Evolutionary conservation across 164 flowering plant genomes (phyloP).

Genomic region (Vitis cinerea): DNA sequence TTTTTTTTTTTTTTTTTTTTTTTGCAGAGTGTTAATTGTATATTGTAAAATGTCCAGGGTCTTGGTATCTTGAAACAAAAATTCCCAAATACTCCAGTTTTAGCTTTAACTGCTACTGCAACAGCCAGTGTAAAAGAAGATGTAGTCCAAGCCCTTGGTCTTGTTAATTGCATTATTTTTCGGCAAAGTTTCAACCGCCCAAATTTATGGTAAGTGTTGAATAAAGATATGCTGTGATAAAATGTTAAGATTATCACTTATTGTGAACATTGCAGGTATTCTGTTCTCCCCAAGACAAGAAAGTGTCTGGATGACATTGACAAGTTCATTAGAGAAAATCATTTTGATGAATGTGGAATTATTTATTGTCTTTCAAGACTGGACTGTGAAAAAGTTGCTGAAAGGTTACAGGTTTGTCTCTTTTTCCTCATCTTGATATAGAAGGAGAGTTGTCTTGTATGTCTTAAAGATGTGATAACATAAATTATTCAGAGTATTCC

Average conservation of each 20-base stretch:
- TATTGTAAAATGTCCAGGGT: slow-evolving; percentile 44
- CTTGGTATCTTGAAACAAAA: slow-evolving; percentile 95
- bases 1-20: too few species aligned
- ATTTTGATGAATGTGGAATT: slow-evolving; percentile 94
- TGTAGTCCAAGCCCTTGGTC: slow-evolving; percentile 98
- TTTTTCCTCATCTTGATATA: slow-evolving; percentile 4
- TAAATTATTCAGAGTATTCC: too few species aligned
- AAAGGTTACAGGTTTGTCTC: slow-evolving; percentile 69
- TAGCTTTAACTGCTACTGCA: slow-evolving; percentile 98
- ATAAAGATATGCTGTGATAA: slow-evolving; percentile 4
- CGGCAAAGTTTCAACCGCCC: slow-evolving; percentile 97
- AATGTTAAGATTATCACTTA: slow-evolving; percentile 4
- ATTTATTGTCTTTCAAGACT: slow-evolving; percentile 95
- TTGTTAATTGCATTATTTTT: slow-evolving; percentile 81
- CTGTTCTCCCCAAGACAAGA: slow-evolving; percentile 83
- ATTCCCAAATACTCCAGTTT: slow-evolving; percentile 82
- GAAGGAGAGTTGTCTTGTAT: neutral
- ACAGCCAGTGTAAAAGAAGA: slow-evolving; percentile 97
- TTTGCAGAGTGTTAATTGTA: too few species aligned
- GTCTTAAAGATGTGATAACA: too few species aligned
- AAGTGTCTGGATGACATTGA: slow-evolving; percentile 95
- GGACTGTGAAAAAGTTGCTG: slow-evolving; percentile 99
- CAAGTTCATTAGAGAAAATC: slow-evolving; percentile 77
- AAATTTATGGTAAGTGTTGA: slow-evolving; percentile 65
- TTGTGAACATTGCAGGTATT: slow-evolving; percentile 60